Conservation (phyloP, 2,329 filamentous ascomycete genomes). For the Penicillium decumbens region DNA sequence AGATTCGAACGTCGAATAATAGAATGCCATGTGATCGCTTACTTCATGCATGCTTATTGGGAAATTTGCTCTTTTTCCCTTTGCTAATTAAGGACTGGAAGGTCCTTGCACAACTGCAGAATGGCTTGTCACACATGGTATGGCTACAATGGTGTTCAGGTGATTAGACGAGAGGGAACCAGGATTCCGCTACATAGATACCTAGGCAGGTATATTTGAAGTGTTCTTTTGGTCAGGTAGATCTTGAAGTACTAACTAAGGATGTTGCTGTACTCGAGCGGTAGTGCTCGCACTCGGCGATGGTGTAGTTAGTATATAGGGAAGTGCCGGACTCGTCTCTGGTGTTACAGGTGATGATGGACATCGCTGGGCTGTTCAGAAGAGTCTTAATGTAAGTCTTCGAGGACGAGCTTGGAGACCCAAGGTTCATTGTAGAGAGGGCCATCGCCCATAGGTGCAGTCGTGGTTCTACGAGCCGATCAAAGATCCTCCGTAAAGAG, state of each 20-base stretch:
- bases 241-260: slow-evolving; percentile 25
- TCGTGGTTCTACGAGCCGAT: slow-evolving; percentile 24
- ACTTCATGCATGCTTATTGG: neutral
- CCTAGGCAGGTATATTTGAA: too few relatives aligned
- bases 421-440: slow-evolving; percentile 24
- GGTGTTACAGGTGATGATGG: slow-evolving; percentile 35
- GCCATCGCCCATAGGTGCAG: slow-evolving; percentile 29
- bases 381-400: slow-evolving; percentile 27
- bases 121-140: neutral
- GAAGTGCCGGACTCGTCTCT: slow-evolving; percentile 32
- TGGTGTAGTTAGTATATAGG: slow-evolving; percentile 20
- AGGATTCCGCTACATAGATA: too few relatives aligned
- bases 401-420: slow-evolving; percentile 30
- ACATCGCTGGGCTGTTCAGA: slow-evolving; percentile 29
- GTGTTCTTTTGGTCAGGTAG: slow-evolving; percentile 19
- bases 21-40: neutral
- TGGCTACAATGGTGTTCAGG: neutral
- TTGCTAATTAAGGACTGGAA: neutral
- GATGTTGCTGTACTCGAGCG: slow-evolving; percentile 30
- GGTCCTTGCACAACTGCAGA: neutral
- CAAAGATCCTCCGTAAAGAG: slow-evolving; percentile 25
- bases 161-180: neutral
- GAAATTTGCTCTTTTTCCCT: neutral
- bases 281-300: slow-evolving; percentile 25
- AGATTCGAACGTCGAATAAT: neutral